Base-by-base conservation (phyloP, 2,329 filamentous ascomycete genomes). In the Microcyclosporella mali region DNA sequence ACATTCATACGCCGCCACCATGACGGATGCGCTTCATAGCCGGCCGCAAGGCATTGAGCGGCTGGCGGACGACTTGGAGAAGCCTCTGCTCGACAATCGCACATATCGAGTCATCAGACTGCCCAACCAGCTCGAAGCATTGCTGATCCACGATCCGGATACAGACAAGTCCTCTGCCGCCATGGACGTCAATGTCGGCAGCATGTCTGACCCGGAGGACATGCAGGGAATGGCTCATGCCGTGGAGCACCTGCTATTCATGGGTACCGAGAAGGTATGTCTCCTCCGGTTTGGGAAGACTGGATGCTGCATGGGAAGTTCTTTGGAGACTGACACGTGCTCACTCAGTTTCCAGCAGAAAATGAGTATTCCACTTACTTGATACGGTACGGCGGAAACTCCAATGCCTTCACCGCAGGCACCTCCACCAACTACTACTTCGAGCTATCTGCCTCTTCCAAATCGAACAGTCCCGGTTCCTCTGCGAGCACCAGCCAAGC, bases 341-440 rank as follows among this genome's bases (percentile, higher is more conserved):
- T 40, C 21, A 36, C 33, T 47, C 59, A 84, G 78, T 98, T 92
- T 60, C 92, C 92, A 1, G 79, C 83, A 62, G 90, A 95, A 68
- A 97, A 98, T 66, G 90, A 85, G 52, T 98, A 98, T 72, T 88
- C 87, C 59, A 84, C 90, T 62, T 98, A 94, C 64, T 78, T 98
- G 41, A 85, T 88, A 39, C 77, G 86, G 46, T 84, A 95, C 64
- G 94, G 88, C 8, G 92, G 92, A 42, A 81, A 84, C 60, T 95
- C 89, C 19, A 98, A 98, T 65, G 92, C 92, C 42, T 97, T 94
- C 66, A 98, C 92, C 1, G 88, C 85, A 12, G 75, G 86, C 4
- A 95, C 88, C 1, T 94, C 90, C 40, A 98, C 92, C 51, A 97
- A 97, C 69, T 98, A 94, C 70, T 97, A 86, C 68, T 98, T 98